phyloP scores from a whole-genome alignment of 768 basidiomycete species.

The Tylopilus balloui region DNA sequence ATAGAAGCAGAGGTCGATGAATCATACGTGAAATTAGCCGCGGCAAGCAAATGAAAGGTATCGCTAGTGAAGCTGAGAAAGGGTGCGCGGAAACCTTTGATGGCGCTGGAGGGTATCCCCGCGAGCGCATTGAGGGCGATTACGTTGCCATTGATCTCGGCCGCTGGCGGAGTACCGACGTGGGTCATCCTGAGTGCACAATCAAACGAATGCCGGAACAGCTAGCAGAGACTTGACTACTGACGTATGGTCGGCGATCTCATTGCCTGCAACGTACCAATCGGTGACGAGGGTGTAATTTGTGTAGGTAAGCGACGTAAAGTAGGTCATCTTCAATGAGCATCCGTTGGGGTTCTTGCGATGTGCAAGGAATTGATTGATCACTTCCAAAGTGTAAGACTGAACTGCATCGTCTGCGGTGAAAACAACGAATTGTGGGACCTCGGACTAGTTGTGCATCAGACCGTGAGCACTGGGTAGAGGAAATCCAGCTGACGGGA shows the following conservation, averaged over 20 bases:
- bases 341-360: neutral
- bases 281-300: conserved; percentile 7
- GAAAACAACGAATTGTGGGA: neutral
- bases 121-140: neutral
- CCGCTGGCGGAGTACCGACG: neutral
- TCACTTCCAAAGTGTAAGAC: conserved; percentile 1
- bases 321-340: conserved; percentile 1
- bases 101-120: neutral
- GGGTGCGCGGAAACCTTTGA: conserved; percentile 1
- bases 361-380: conserved; percentile 3
- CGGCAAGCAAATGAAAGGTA: neutral
- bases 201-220: neutral
- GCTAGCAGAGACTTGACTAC: neutral
- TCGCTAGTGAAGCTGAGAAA: conserved; percentile 2
- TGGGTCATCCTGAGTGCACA: neutral
- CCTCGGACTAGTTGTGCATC: neutral
- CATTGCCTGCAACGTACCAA: conserved; percentile 5
- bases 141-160: conserved; percentile 3
- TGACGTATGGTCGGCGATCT: conserved; percentile 6
- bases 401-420: conserved; percentile 3
- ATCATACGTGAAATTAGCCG: neutral
- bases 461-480: neutral
- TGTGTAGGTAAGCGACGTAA: conserved; percentile 4
- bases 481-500: neutral
- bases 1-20: conserved; percentile 1